Percentiles rank a stretch among this genome's conserved stretches.
Conservation (phyloP, 78 protist species). For the Monosiga brevicollis region DNA sequence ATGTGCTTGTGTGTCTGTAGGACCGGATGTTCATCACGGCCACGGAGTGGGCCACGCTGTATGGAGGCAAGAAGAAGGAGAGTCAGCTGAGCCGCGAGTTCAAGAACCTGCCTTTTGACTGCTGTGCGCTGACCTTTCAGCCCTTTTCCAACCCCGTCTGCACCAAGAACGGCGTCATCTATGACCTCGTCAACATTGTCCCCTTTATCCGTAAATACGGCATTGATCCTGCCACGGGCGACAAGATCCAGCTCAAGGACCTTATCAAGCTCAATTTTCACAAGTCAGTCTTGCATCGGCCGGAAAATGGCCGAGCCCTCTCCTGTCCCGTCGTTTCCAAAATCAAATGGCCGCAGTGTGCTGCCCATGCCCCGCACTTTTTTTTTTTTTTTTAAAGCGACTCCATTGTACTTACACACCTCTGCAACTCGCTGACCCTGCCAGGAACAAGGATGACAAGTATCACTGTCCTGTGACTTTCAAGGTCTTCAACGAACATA, state of each 20-base stretch:
- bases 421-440: too few relatives aligned
- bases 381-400: too few relatives aligned
- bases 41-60: constrained; percentile 41
- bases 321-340: too few relatives aligned
- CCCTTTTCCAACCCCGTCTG: constrained; percentile 61
- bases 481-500: constrained; percentile 67
- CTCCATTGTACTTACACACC: too few relatives aligned
- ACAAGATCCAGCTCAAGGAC: constrained; percentile 48
- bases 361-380: too few relatives aligned
- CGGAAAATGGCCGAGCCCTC: too few relatives aligned
- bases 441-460: constrained; percentile 52
- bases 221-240: constrained; percentile 75
- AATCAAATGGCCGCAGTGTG: too few relatives aligned
- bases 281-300: too few relatives aligned
- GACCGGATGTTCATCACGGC: constrained; percentile 23
- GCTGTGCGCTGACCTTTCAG: constrained; percentile 64
- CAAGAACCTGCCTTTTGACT: constrained; percentile 50
- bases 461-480: constrained; percentile 74
- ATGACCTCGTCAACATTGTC: constrained; percentile 51
- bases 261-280: constrained; percentile 23
- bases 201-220: constrained; percentile 66
- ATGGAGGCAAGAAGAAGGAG: constrained; percentile 46
- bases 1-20: too few relatives aligned
- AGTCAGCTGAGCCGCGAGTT: neutral
- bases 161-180: constrained; percentile 62